Conservation (phyloP, 164 flowering plant species). For the Aristolochia californica region DNA sequence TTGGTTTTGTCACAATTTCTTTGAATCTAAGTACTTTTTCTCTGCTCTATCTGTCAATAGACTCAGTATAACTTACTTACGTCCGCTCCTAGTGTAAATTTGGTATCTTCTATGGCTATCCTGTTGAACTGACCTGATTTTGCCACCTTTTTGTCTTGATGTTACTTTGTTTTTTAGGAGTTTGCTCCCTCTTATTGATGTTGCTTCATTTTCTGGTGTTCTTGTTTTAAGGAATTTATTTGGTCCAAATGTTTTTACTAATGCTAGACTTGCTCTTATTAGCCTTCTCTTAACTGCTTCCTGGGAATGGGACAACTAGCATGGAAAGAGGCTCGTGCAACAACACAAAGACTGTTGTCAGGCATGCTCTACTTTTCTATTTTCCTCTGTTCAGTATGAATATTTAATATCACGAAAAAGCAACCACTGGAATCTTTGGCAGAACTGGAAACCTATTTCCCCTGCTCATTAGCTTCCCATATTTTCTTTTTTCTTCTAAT, state of each 20-base stretch:
- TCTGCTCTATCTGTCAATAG: too few relatives aligned
- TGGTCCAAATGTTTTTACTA: neutral
- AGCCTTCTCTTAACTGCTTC: constrained; percentile 81
- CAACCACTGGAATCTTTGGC: neutral
- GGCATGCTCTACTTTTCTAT: neutral
- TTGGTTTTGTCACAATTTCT: too few relatives aligned
- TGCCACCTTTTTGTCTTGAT: too few relatives aligned
- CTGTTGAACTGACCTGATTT: too few relatives aligned
- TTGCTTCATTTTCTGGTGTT: too few relatives aligned
- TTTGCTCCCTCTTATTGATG: too few relatives aligned
- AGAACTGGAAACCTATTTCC: neutral
- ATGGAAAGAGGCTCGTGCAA: constrained; percentile 95
- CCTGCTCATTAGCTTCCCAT: neutral
- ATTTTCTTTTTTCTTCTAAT: neutral
- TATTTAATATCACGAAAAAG: neutral
- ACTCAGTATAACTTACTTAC: too few relatives aligned
- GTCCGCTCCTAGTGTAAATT: too few relatives aligned
- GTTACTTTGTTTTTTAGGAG: too few relatives aligned
- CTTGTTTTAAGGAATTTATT: neutral
- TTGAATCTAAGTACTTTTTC: too few relatives aligned
- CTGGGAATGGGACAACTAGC: constrained; percentile 83
- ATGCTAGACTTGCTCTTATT: constrained; percentile 7
- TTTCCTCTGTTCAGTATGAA: neutral
- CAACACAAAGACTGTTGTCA: constrained; percentile 77
- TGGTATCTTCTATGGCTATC: too few relatives aligned